Evolutionary conservation across 192 early-diverging fungal genomes (phyloP).

Genomic region (Coemansia sp.): DNA sequence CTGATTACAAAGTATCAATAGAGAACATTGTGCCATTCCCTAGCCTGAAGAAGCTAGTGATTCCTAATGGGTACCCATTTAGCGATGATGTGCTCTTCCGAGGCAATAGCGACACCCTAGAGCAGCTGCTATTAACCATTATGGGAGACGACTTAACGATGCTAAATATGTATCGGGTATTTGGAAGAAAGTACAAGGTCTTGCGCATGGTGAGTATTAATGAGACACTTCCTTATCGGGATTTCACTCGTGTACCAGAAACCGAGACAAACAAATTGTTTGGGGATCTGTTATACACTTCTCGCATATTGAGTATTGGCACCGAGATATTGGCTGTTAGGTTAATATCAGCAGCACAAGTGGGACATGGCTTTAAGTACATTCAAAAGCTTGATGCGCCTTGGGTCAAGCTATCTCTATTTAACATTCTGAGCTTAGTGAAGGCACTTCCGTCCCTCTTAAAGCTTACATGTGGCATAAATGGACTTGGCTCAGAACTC

Average conservation of each 20-base stretch:
- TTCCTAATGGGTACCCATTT: neutral
- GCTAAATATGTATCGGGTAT: neutral
- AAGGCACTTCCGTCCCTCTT: neutral
- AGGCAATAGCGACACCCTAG: neutral
- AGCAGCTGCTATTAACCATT: neutral
- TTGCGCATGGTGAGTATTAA: neutral
- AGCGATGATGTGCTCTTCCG: neutral
- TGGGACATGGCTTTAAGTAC: neutral
- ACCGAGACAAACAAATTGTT: neutral
- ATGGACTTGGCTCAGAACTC: neutral
- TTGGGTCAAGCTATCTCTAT: neutral
- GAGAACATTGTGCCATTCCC: neutral
- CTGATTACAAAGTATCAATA: neutral
- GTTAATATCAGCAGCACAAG: neutral
- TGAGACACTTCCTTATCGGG: neutral
- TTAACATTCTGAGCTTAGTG: neutral
- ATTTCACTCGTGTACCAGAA: neutral
- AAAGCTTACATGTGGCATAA: neutral
- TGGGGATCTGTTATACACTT: neutral
- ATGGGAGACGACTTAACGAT: neutral
- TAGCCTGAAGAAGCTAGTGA: neutral
- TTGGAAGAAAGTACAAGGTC: neutral
- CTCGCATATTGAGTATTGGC: neutral
- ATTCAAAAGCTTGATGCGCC: neutral
- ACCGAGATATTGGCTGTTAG: neutral